Conservation (phyloP, 345 rosid genomes). For the Brassica incana region DNA sequence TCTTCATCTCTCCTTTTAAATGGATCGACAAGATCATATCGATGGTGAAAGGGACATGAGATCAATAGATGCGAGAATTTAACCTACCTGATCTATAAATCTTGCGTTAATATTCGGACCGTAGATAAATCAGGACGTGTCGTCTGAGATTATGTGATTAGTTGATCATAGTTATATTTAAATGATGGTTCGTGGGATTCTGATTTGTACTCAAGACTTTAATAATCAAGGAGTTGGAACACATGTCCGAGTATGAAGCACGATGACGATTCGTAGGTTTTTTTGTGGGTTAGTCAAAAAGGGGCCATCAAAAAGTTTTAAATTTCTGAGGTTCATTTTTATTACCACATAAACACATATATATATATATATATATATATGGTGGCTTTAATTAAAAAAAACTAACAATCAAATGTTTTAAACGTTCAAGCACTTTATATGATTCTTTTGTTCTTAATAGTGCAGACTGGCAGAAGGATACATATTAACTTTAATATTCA, state of each 20-base stretch:
- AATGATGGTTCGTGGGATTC: conserved; percentile 30
- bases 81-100: conserved; percentile 37
- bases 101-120: conserved; percentile 28
- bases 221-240: conserved; percentile 27
- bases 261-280: conserved; percentile 39
- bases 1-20: conserved; percentile 11
- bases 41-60: conserved; percentile 28
- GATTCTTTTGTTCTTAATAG: neutral
- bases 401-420: conserved; percentile 10
- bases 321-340: conserved; percentile 5
- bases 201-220: conserved; percentile 29
- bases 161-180: conserved; percentile 22
- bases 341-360: conserved; percentile 3
- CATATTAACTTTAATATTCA: neutral
- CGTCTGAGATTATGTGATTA: conserved; percentile 35
- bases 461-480: neutral
- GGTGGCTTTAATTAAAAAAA: neutral
- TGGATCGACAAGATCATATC: conserved; percentile 40
- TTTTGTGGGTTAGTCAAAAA: conserved; percentile 35
- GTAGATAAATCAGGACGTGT: conserved; percentile 41
- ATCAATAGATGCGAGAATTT: conserved; percentile 35
- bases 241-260: conserved; percentile 35
- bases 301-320: conserved; percentile 4
- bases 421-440: conserved; percentile 23
- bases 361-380: neutral